phyloP scores from a whole-genome alignment of 2,329 filamentous ascomycete genomes.

The Colletotrichum melonis region DNA sequence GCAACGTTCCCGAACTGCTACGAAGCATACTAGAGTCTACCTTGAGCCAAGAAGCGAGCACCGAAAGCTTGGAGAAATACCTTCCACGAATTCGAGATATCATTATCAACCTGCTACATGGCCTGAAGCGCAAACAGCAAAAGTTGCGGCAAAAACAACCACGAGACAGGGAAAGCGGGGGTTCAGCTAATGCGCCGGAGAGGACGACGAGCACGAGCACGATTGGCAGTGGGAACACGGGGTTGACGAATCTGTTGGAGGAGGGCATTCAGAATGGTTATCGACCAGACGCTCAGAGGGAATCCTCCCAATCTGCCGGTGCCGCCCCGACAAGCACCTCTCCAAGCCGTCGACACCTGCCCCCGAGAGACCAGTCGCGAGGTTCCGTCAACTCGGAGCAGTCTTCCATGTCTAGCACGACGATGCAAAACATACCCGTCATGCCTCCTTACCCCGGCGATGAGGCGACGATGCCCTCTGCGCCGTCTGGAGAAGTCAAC shows the following conservation, averaged over 20 bases:
- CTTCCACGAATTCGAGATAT: constrained; percentile 96
- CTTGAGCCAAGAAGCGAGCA: constrained; percentile 93
- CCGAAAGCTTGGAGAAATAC: constrained; percentile 93
- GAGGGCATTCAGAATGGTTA: constrained; percentile 69
- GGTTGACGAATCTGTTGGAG: constrained; percentile 68
- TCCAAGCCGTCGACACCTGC: constrained; percentile 58
- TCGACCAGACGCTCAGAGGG: constrained; percentile 46
- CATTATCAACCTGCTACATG: constrained; percentile 96
- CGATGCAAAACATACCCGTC: constrained; percentile 81
- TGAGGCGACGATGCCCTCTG: constrained; percentile 49
- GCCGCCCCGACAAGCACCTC: constrained; percentile 49
- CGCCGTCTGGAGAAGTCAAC: constrained; percentile 58
- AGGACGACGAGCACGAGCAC: constrained; percentile 70
- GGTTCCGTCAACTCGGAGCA: constrained; percentile 66
- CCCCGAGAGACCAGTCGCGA: constrained; percentile 63
- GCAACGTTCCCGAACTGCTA: constrained; percentile 92
- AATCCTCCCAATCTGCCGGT: constrained; percentile 32
- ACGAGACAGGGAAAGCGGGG: constrained; percentile 64
- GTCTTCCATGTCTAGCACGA: constrained; percentile 78
- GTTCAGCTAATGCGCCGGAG: constrained; percentile 51
- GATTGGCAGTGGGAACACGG: constrained; percentile 66
- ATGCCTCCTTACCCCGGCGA: constrained; percentile 78
- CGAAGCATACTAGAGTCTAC: constrained; percentile 94
- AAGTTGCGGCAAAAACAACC: constrained; percentile 76
- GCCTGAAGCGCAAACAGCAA: constrained; percentile 96